Evolutionary conservation across 2,329 filamentous ascomycete species (phyloP), one percentile per base, ranked within the genome.

Genomic region (Botrytis porri): DNA sequence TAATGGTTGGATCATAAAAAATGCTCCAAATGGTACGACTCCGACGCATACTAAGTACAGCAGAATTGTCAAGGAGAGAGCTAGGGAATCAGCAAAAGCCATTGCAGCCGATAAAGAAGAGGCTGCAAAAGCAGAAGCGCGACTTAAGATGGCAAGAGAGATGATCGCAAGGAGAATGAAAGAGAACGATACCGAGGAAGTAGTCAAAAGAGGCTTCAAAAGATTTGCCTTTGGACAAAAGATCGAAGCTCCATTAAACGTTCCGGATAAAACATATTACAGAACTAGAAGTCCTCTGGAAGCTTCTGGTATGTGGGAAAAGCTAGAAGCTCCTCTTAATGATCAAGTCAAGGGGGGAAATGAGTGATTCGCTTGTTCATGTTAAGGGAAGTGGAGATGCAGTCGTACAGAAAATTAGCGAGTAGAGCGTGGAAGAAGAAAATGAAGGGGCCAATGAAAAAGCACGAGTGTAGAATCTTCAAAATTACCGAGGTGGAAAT

Each of bases 1-100:
- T 59, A 71, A 71, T 10, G 69, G 59, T 18, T 71, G 43, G 43
- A 63, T 71, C 43, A 71, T 64, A 64, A 51, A 51, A 18, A 35
- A 64, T 63, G 69, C 51, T 9, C 51, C 59, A 48, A 54, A 16
- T 1, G 43, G 69, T n/a, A 43, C 32, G 43, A 18, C 43, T 41
- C 69, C 59, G 2, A 41, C 32, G 7, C 59, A 71, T 63, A n/a
- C 16, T 3, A 62, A 61, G 59, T 48, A 63, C 12, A 43, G 29
- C 20, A 62, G 25, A 22, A 71, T 63, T 22, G 59, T 71, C 25
- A 62, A 71, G 35, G 41, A 64, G 14, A 64, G 20, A 37, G 35
- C 64, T 57, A 41, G 35, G 9, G 35, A 67, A 54, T 41, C 64
- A 35, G 64, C 64, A 67, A 67, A 18, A 57, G 32, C 35, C 35